phyloP scores from a whole-genome alignment of 179 eudicot genomes.

The Actinidia polygama region DNA sequence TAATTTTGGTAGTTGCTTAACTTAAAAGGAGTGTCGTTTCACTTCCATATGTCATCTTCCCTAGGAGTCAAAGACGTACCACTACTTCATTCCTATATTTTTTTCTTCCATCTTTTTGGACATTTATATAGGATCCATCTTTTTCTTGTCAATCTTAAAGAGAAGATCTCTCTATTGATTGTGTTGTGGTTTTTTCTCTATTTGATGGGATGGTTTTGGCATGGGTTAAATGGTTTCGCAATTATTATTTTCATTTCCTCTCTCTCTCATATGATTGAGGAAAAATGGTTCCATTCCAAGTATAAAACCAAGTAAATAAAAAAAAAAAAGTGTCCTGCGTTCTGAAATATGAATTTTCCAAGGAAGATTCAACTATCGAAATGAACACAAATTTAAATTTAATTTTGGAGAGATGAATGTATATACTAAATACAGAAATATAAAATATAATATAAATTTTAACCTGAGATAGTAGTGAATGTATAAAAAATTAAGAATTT shows the following conservation, averaged over 20 bases:
- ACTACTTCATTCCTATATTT: not conserved
- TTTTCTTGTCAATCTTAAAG: not conserved
- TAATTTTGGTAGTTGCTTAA: slow-evolving; percentile 13
- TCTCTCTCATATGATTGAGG: not conserved
- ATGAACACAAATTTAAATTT: too few species aligned
- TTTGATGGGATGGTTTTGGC: slow-evolving; percentile 12
- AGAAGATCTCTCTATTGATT: not conserved
- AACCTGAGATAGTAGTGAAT: too few species aligned
- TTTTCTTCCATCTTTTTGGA: not conserved
- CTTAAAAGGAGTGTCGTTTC: not conserved
- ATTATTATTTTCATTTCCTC: not conserved
- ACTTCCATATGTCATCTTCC: slow-evolving; percentile 1
- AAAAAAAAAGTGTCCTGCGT: too few species aligned
- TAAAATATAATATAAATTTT: too few species aligned
- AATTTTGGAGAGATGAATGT: too few species aligned
- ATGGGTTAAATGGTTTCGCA: slow-evolving; percentile 4
- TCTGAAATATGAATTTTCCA: too few species aligned
- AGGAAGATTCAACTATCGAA: too few species aligned
- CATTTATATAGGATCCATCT: too few species aligned
- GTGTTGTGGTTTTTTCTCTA: not conserved
- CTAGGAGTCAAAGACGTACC: slow-evolving; percentile 22
- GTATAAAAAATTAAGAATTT: too few species aligned
- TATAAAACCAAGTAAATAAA: not conserved
- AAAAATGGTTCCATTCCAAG: not conserved
- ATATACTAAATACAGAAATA: too few species aligned